These are phyloP conservation scores for Cercospora nicotianae DNA, from an alignment of 2,329 filamentous ascomycete species.

Conservation along the genomic window DNA sequence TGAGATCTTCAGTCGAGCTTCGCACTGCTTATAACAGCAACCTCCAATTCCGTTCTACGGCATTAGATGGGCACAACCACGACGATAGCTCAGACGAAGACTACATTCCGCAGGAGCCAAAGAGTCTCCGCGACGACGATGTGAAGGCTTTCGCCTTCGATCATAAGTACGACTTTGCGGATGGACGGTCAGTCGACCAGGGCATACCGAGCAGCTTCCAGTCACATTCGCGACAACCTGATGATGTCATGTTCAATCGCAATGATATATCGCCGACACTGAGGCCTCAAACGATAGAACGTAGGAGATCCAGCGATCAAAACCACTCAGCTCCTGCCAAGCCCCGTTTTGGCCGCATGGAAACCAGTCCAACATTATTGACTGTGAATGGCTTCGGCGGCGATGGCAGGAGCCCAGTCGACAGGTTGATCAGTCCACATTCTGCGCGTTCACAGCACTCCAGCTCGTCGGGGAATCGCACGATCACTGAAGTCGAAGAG, in stretches of 20 bases:
- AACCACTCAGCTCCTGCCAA: conserved; percentile 26
- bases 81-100: conserved; percentile 26
- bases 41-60: conserved; percentile 25
- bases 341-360: conserved; percentile 32
- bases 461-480: conserved; percentile 32
- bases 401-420: conserved; percentile 23
- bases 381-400: conserved; percentile 20
- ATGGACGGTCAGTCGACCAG: conserved; percentile 37
- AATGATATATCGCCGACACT: conserved; percentile 23
- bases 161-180: conserved; percentile 35
- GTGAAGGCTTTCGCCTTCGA: conserved; percentile 27
- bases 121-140: conserved; percentile 17
- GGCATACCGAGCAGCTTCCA: conserved; percentile 41
- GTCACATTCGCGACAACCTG: conserved; percentile 30
- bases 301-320: conserved; percentile 34
- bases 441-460: conserved; percentile 28
- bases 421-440: conserved; percentile 26
- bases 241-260: conserved; percentile 29
- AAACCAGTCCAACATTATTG: conserved; percentile 33
- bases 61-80: conserved; percentile 15
- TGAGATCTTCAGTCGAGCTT: conserved; percentile 36
- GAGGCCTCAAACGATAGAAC: conserved; percentile 15
- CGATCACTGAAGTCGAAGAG: conserved; percentile 26
- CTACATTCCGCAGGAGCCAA: conserved; percentile 13
- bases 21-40: conserved; percentile 30